Percentiles rank a stretch among this genome's conserved stretches.
Conservation (phyloP, 768 basidiomycete genomes). For the Tulasnella sp. region DNA sequence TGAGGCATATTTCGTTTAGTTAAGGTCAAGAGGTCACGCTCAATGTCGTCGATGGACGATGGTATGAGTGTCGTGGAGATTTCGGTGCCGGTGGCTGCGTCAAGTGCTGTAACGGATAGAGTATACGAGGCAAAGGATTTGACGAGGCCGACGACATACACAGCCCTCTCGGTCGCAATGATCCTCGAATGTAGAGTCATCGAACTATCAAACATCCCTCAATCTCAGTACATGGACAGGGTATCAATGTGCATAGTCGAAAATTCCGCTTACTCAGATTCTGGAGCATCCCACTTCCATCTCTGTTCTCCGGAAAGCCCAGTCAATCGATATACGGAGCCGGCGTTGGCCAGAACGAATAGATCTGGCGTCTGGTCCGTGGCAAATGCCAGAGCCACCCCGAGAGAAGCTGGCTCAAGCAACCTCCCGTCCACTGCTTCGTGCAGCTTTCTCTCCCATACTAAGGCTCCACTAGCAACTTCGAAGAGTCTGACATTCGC, state of each 20-base stretch:
- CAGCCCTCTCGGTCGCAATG: conserved; percentile 36
- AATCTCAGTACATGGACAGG: too few species aligned
- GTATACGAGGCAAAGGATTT: conserved; percentile 46
- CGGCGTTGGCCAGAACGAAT: conserved; percentile 50
- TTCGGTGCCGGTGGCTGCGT: conserved; percentile 41
- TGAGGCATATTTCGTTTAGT: conserved; percentile 24
- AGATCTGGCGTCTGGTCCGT: conserved; percentile 28
- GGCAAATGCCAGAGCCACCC: conserved; percentile 40
- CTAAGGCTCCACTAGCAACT: conserved; percentile 45
- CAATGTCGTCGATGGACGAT: conserved; percentile 34
- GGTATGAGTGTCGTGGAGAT: conserved; percentile 42
- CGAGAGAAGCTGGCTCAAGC: conserved; percentile 44
- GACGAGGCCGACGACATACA: conserved; percentile 48
- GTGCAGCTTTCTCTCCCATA: conserved; percentile 56
- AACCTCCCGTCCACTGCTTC: conserved; percentile 32
- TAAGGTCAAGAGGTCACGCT: conserved; percentile 31
- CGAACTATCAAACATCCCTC: conserved; percentile 40
- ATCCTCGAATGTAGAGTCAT: conserved; percentile 55
- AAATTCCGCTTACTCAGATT: conserved; percentile 44
- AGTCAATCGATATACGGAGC: conserved; percentile 43
- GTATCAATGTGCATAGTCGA: not conserved
- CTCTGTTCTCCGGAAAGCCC: conserved; percentile 38
- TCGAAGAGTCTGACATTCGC: conserved; percentile 61
- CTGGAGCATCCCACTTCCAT: conserved; percentile 67
- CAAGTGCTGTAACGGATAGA: conserved; percentile 54